A percentile compares a stretch with the other conserved stretches of the same genome.
Conservation (phyloP, 352 stramenopile species). For the Peronospora farinosa region DNA sequence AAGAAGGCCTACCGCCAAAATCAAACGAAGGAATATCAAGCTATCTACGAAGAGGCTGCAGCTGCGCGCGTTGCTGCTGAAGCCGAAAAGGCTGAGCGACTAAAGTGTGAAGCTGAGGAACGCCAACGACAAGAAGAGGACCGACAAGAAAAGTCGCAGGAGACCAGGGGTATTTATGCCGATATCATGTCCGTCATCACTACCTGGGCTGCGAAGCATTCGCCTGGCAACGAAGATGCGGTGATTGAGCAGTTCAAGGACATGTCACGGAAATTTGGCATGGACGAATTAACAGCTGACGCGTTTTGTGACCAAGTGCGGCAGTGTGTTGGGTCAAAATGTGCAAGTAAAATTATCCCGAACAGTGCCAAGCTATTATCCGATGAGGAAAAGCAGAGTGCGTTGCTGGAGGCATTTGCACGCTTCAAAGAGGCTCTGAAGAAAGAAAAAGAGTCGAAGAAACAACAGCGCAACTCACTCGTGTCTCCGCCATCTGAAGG, state of each 20-base stretch:
- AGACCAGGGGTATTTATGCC: slow-evolving; percentile 53
- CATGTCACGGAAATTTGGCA: slow-evolving; percentile 48
- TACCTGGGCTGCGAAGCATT: slow-evolving; percentile 51
- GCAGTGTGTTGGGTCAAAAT: slow-evolving; percentile 66
- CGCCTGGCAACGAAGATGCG: slow-evolving; percentile 36
- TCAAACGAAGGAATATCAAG: slow-evolving; percentile 79
- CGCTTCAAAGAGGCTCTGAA: slow-evolving; percentile 64
- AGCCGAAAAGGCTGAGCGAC: slow-evolving; percentile 40
- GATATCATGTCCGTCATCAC: slow-evolving; percentile 65
- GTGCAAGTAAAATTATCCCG: slow-evolving; percentile 61
- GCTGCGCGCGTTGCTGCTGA: slow-evolving; percentile 42
- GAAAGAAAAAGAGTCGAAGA: slow-evolving; percentile 72
- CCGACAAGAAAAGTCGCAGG: slow-evolving; percentile 41
- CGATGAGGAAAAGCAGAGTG: slow-evolving; percentile 47
- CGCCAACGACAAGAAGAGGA: slow-evolving; percentile 49
- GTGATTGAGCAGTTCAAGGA: slow-evolving; percentile 62
- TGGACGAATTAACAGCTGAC: slow-evolving; percentile 61
- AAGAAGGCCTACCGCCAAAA: slow-evolving; percentile 87
- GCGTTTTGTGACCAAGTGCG: slow-evolving; percentile 68
- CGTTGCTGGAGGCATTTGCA: slow-evolving; percentile 47
- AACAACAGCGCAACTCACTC: slow-evolving; percentile 46
- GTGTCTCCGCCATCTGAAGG: slow-evolving; percentile 27
- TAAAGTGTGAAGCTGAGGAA: slow-evolving; percentile 50
- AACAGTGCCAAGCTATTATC: slow-evolving; percentile 64
- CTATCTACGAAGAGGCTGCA: slow-evolving; percentile 63